These are phyloP conservation scores for rapeseed (Brassica napus) DNA, from an alignment of 345 rosid genomes.

Conservation along the genomic window DNA sequence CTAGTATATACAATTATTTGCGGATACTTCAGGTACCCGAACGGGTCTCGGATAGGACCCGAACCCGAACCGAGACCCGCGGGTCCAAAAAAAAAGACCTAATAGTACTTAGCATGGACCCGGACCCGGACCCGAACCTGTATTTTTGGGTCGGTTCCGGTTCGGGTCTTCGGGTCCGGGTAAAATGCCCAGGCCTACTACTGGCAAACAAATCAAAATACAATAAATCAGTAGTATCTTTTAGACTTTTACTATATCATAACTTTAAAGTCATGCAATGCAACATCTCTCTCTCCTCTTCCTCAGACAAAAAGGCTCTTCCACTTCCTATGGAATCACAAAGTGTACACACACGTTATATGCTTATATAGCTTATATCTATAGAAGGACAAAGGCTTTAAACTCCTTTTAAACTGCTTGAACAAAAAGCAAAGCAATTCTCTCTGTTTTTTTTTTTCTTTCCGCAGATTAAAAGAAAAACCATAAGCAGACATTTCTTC, in stretches of 20 bases:
- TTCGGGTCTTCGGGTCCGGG: too few species aligned
- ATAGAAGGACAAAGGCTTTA: conserved; percentile 29
- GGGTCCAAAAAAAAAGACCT: too few species aligned
- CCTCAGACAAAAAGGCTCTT: conserved; percentile 36
- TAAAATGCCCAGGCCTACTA: not conserved
- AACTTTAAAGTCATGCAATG: not conserved
- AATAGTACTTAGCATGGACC: too few species aligned
- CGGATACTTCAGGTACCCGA: too few species aligned
- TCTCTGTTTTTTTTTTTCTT: conserved; percentile 8
- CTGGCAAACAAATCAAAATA: conserved; percentile 24
- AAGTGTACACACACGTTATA: not conserved
- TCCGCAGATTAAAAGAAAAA: not conserved
- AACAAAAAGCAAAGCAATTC: conserved; percentile 25
- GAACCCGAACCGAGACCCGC: too few species aligned
- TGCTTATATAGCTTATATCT: not conserved
- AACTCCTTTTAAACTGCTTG: conserved; percentile 36
- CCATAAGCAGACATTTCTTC: conserved; percentile 24
- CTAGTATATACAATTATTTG: too few species aligned
- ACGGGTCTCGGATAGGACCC: too few species aligned
- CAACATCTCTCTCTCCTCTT: not conserved
- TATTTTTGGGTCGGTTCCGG: too few species aligned
- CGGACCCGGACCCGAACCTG: too few species aligned
- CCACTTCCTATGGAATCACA: conserved; percentile 32
- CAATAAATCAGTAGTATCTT: not conserved
- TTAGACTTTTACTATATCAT: not conserved